Conservation (phyloP, 1,284 basidiomycete genomes). For the Vanrija sp. region DNA sequence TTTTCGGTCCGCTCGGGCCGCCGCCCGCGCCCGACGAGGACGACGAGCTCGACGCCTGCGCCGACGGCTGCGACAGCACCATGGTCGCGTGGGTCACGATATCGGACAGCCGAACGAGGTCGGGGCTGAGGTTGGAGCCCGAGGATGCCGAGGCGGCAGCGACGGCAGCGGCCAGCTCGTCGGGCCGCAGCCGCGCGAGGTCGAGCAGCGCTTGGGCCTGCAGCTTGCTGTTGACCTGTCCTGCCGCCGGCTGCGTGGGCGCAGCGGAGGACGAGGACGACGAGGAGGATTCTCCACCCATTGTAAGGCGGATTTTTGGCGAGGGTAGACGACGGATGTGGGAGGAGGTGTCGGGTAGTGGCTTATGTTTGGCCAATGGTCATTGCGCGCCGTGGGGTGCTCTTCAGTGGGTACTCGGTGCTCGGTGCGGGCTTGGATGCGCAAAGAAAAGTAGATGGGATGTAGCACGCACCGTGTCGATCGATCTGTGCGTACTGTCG, state of each 20-base stretch:
- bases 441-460: too few relatives aligned
- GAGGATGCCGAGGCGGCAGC: background rate
- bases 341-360: too few relatives aligned
- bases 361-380: too few relatives aligned
- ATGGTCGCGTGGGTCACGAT: slow-evolving; percentile 5
- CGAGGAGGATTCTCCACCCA: background rate
- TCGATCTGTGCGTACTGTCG: too few relatives aligned
- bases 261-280: background rate
- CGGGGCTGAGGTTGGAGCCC: background rate
- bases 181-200: slow-evolving; percentile 2
- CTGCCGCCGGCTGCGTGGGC: background rate
- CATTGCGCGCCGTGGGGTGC: too few relatives aligned
- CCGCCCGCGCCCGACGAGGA: too few relatives aligned
- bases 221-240: background rate
- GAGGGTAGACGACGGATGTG: too few relatives aligned
- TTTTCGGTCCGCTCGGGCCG: background rate
- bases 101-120: slow-evolving; percentile 7
- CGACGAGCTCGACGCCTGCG: background rate
- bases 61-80: background rate
- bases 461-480: too few relatives aligned
- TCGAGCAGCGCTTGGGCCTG: slow-evolving; percentile 1
- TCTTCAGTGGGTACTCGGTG: too few relatives aligned
- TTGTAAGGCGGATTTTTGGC: too few relatives aligned
- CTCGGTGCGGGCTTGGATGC: too few relatives aligned
- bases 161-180: background rate